Evolutionary conservation across 2,329 filamentous ascomycete genomes (phyloP).

Genomic region (Fusarium hainanense): DNA sequence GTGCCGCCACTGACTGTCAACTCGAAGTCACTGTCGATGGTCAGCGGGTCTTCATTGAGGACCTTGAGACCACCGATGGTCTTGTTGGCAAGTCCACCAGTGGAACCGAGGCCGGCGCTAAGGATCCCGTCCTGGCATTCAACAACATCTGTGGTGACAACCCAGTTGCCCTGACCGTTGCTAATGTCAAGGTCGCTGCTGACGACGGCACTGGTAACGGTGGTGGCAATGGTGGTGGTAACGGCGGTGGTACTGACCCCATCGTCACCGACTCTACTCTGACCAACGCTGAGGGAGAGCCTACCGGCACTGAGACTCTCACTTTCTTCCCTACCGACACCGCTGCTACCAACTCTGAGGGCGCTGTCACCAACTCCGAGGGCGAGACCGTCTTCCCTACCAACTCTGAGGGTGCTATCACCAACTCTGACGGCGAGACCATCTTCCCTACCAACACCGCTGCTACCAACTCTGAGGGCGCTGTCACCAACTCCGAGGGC

Average conservation of each 20-base stretch:
- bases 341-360: neutral
- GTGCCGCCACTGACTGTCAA: slow-evolving; percentile 2
- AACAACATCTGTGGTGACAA: slow-evolving; percentile 20
- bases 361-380: slow-evolving; percentile 6
- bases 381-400: neutral
- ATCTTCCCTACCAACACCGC: neutral
- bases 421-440: slow-evolving; percentile 14
- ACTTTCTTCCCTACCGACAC: neutral
- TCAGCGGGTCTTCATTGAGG: neutral
- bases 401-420: slow-evolving; percentile 7
- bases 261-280: neutral
- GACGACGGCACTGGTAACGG: no score
- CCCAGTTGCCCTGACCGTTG: neutral
- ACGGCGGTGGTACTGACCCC: slow-evolving; percentile 11
- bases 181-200: no score
- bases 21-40: slow-evolving; percentile 12
- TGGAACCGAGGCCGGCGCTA: rapidly evolving
- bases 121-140: neutral
- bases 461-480: neutral
- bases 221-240: neutral
- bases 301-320: neutral
- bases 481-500: slow-evolving; percentile 6
- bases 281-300: slow-evolving; percentile 1
- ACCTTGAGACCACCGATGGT: neutral
- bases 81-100: rapidly evolving